Conservation (phyloP, 1,284 basidiomycete genomes). For the Phlebopus sp. region DNA sequence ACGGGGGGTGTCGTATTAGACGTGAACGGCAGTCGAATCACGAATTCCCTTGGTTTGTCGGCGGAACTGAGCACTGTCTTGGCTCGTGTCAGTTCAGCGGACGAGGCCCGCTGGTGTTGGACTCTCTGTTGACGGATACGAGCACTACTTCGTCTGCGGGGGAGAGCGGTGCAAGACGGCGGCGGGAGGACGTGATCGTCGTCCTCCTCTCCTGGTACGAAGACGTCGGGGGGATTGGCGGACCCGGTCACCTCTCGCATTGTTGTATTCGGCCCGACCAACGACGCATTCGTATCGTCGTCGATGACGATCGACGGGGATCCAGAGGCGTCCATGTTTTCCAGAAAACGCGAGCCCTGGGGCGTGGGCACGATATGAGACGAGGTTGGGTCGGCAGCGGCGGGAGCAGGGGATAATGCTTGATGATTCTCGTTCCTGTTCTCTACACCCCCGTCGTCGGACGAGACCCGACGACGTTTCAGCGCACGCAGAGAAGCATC, state of each 20-base stretch:
- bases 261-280: background rate
- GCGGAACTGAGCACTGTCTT: no score
- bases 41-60: conserved; percentile 14
- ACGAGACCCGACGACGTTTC: conserved; percentile 20
- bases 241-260: no score
- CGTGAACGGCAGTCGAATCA: conserved; percentile 27
- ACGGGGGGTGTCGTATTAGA: conserved; percentile 13
- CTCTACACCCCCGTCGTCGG: background rate
- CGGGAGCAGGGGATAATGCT: background rate
- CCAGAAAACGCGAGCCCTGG: conserved; percentile 22
- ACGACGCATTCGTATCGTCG: background rate
- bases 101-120: conserved; percentile 16
- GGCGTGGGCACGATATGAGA: background rate
- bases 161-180: background rate
- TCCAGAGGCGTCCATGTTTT: conserved; percentile 27
- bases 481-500: conserved; percentile 13
- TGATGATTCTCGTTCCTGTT: background rate
- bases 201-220: background rate
- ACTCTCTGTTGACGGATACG: conserved; percentile 24
- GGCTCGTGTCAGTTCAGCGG: conserved; percentile 8
- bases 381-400: background rate
- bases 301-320: conserved; percentile 23
- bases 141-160: conserved; percentile 28
- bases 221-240: no score
- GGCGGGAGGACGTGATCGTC: no score